Conservation (phyloP, 106 monocot genomes). For the Allium cepa region DNA sequence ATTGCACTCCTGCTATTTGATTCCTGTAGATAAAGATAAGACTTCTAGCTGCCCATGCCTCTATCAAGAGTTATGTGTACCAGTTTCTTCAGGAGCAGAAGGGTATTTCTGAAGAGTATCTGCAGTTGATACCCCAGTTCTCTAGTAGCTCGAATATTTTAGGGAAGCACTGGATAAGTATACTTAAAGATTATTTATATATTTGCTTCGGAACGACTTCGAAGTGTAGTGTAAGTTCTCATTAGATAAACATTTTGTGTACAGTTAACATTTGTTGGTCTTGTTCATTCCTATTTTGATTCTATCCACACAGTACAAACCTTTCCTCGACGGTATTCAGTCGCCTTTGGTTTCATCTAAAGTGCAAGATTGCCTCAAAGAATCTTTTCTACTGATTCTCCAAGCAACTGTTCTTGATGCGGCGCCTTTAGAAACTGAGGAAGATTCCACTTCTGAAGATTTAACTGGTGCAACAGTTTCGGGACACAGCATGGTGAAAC, state of each 20-base stretch:
- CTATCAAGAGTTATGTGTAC: slow-evolving; percentile 81
- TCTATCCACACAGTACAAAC: slow-evolving; percentile 51
- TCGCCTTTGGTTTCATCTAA: slow-evolving; percentile 72
- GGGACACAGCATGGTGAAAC: slow-evolving; percentile 65
- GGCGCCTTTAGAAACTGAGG: slow-evolving; percentile 40
- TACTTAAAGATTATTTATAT: slow-evolving; percentile 74
- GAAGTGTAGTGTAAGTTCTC: slow-evolving; percentile 50
- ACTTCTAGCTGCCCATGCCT: slow-evolving; percentile 91
- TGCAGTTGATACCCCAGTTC: slow-evolving; percentile 64
- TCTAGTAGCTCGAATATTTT: slow-evolving; percentile 55
- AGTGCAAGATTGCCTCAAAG: slow-evolving; percentile 63
- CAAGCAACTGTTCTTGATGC: slow-evolving; percentile 70
- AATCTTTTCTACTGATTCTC: slow-evolving; percentile 66
- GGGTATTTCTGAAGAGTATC: slow-evolving; percentile 62
- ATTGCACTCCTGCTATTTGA: not conserved
- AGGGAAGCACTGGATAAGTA: slow-evolving; percentile 73
- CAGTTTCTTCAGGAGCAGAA: slow-evolving; percentile 34
- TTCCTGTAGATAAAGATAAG: slow-evolving; percentile 76
- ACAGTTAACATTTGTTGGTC: not conserved
- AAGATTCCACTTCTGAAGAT: slow-evolving; percentile 16
- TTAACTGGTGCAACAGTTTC: slow-evolving; percentile 22
- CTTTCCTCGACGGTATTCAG: slow-evolving; percentile 92
- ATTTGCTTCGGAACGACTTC: slow-evolving; percentile 58
- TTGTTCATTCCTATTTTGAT: not conserved
- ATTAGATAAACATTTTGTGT: not conserved